Evolutionary conservation across 139 green algal genomes (phyloP).

Genomic region (Pedinophyceae sp.): DNA sequence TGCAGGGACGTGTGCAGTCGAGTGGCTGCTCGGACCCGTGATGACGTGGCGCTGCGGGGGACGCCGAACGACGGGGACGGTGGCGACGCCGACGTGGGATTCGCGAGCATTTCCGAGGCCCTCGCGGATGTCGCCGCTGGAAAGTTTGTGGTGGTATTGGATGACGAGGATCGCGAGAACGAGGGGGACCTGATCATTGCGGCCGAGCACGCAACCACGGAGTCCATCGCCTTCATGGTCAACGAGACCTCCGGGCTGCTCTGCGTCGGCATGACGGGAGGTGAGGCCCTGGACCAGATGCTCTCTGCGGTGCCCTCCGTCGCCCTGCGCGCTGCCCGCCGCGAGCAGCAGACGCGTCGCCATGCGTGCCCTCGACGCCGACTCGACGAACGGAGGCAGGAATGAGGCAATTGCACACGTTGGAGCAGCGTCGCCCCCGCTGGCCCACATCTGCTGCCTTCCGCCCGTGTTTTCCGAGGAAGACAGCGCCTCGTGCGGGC

Average conservation of each 20-base stretch:
- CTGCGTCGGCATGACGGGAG: constrained; percentile 44
- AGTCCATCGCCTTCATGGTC: constrained; percentile 76
- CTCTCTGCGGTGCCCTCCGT: constrained; percentile 50
- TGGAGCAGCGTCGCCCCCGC: no score
- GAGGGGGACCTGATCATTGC: constrained; percentile 95
- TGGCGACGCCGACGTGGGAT: no score
- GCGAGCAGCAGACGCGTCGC: constrained; percentile 33
- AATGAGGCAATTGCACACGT: no score
- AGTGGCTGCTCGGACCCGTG: no score
- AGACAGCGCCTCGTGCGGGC: no score
- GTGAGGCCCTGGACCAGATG: constrained; percentile 3
- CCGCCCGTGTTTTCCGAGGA: no score
- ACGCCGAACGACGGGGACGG: no score
- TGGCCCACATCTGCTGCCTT: no score
- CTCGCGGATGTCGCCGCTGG: constrained; percentile 41
- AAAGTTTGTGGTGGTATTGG: constrained; percentile 87
- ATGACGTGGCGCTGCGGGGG: no score
- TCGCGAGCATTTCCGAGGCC: constrained; percentile 19
- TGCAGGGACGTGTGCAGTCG: no score
- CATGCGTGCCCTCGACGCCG: constrained; percentile 28
- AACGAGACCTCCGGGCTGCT: constrained; percentile 78
- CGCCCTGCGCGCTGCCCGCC: constrained; percentile 15
- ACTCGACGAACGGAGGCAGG: no score
- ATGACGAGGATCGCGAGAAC: constrained; percentile 94
- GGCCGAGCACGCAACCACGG: constrained; percentile 61